Percentiles rank a stretch among this genome's conserved stretches.
These are phyloP conservation scores for Fusarium sp. DNA, from an alignment of 2,329 filamentous ascomycete species.

Conservation along the genomic window DNA sequence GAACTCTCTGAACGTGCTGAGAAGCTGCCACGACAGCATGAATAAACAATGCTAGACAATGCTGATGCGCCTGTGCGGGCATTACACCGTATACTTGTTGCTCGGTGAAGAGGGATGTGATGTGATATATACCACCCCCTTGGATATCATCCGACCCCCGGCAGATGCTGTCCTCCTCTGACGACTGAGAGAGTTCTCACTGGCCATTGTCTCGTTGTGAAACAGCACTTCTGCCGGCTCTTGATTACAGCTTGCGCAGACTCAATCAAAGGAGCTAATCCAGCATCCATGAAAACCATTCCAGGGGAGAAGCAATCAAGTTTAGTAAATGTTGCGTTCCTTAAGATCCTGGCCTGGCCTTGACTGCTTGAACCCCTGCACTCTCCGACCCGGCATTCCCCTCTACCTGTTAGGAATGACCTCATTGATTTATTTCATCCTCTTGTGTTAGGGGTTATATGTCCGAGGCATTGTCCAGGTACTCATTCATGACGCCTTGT, in stretches of 20 bases:
- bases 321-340: background rate
- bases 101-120: background rate
- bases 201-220: background rate
- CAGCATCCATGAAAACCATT: background rate
- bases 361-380: background rate
- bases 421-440: slow-evolving; percentile 16
- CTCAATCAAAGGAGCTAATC: background rate
- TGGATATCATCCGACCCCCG: background rate
- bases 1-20: slow-evolving; percentile 18
- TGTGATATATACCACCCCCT: background rate
- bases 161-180: background rate
- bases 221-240: background rate
- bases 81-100: background rate
- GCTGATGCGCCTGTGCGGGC: slow-evolving; percentile 1
- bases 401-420: slow-evolving; percentile 7
- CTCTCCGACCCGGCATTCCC: background rate
- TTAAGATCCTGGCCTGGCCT: background rate
- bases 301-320: background rate
- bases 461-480: background rate
- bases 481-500: background rate
- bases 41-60: slow-evolving; percentile 11
- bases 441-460: background rate
- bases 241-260: background rate
- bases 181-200: slow-evolving; percentile 13
- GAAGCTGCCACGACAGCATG: slow-evolving; percentile 35